phyloP scores from a whole-genome alignment of 2,329 filamentous ascomycete genomes.

The Fusarium citri region DNA sequence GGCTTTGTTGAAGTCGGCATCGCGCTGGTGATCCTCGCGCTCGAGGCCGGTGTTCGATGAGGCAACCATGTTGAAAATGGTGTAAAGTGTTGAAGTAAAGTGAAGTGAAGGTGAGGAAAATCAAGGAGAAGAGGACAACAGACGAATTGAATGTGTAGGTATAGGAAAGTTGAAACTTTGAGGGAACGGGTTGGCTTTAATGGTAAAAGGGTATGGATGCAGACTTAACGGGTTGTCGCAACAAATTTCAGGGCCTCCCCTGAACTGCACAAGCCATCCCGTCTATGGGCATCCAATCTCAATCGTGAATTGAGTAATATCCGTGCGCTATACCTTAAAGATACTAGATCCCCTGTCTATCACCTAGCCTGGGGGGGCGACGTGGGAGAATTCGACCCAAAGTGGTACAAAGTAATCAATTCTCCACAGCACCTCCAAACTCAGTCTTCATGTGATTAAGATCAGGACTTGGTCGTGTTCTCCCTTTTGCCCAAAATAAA shows the following conservation, averaged over 20 bases:
- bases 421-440: constrained; percentile 14
- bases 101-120: constrained; percentile 9
- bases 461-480: constrained; percentile 10
- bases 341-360: constrained; percentile 29
- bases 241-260: constrained; percentile 49
- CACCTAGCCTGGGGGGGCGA: constrained; percentile 31
- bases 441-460: constrained; percentile 11
- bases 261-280: constrained; percentile 43
- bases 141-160: constrained; percentile 23
- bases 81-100: constrained; percentile 22
- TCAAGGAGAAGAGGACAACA: constrained; percentile 17
- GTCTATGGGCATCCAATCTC: constrained; percentile 44
- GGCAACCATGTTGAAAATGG: constrained; percentile 58
- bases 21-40: constrained; percentile 83
- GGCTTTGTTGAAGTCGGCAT: constrained; percentile 91
- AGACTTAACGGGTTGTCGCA: constrained; percentile 40
- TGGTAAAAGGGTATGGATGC: constrained; percentile 31
- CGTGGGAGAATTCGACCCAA: constrained; percentile 13
- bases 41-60: constrained; percentile 69
- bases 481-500: not conserved
- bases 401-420: not conserved
- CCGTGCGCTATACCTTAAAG: constrained; percentile 37
- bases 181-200: constrained; percentile 44
- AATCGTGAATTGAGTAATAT: constrained; percentile 40
- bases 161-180: constrained; percentile 28